Conservation (phyloP, 164 flowering plant genomes). For the Vitis amurensis region DNA sequence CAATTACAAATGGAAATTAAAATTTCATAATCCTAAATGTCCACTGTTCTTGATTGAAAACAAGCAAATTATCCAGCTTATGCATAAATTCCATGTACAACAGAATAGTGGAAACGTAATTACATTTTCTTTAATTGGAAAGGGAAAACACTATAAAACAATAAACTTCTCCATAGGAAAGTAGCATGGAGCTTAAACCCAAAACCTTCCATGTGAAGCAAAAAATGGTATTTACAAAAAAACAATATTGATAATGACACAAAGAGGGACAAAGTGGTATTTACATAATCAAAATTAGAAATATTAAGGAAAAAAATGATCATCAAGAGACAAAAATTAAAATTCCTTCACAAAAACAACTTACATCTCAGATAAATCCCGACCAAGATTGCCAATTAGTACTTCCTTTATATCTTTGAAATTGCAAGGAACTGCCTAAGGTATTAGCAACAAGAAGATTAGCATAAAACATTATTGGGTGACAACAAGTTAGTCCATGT, state of each 20-base stretch:
- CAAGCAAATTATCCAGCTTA: too few relatives aligned
- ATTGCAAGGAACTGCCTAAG: constrained; percentile 76
- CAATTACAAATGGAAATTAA: too few relatives aligned
- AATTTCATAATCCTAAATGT: too few relatives aligned
- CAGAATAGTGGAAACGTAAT: too few relatives aligned
- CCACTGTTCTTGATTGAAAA: too few relatives aligned
- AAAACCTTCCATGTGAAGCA: too few relatives aligned
- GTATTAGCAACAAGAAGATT: constrained; percentile 16
- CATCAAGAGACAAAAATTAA: background rate
- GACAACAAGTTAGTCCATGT: background rate
- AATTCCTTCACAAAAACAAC: constrained; percentile 17
- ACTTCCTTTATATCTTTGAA: constrained; percentile 70
- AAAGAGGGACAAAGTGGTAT: background rate
- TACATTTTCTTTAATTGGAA: too few relatives aligned
- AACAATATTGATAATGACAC: background rate
- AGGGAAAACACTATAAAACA: too few relatives aligned
- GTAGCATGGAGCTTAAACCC: too few relatives aligned
- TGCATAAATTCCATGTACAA: too few relatives aligned
- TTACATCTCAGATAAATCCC: constrained; percentile 68
- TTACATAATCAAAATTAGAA: background rate
- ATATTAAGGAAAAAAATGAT: background rate
- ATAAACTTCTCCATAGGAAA: too few relatives aligned
- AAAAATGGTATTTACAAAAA: too few relatives aligned
- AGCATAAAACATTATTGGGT: constrained; percentile 3
- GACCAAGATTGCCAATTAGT: constrained; percentile 47